Base-by-base conservation (phyloP, 495 filamentous ascomycete species). In the Trichocladium antarcticum region DNA sequence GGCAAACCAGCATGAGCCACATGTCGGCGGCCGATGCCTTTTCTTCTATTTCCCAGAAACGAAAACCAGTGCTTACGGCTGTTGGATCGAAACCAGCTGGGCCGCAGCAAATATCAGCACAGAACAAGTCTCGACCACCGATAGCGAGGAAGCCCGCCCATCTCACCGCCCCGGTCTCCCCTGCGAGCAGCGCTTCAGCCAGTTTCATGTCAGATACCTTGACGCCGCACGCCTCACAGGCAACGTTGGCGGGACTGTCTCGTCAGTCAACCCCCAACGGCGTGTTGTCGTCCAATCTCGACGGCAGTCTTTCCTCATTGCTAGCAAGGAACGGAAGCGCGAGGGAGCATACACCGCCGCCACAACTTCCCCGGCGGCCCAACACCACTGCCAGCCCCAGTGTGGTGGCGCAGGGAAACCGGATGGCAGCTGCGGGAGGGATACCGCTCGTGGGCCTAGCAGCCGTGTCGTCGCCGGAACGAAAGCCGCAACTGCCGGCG, bases 111-210 rank as follows among this genome's bases (percentile, higher is more conserved):
- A 14, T 52, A 29, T 5, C 65, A 2, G 47, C 45, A 7, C 68
- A 68, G 28, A 66, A 67, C 10, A 76, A 72, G 55, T 57, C 63
- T 0, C 58, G 73, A 12, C 75, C 75, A n/a, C 74, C 75, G 0
- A 64, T 79, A 40, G 74, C 72, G 4, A 67, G 65, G 43, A 79
- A 79, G 48, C 75, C 75, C 1, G 66, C 72, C 6, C 73, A 77
- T 56, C 67, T 79, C 12, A 60, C 57, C 11, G 59, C 47, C 4
- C 60, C 65, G 11, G 55, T 55, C 14, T 71, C 72, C 1, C 65
- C 71, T 3, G 50, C 53, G 5, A 59, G 49, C 42, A 68, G 56
- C 47, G 50, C 52, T 27, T 50, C 62, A 11, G 35, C 29, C 3
- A 49, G 37, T n/a, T 7, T 53, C 32, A 19, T n/a, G 2, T 41